Conservation (phyloP, 2,329 filamentous ascomycete genomes). For the Penicillium hesseltinei region DNA sequence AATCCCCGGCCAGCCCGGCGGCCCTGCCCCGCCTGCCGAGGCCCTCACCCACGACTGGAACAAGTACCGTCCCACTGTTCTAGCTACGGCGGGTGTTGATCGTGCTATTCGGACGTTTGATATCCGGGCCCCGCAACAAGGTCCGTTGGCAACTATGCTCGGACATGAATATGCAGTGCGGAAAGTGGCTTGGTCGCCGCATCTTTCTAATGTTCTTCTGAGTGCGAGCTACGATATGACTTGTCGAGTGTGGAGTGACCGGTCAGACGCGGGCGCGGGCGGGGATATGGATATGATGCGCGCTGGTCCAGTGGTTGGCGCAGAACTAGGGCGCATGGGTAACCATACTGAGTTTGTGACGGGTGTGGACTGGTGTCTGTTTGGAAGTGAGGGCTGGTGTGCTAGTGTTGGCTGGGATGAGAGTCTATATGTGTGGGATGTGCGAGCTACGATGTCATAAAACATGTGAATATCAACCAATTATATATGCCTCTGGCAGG, state of each 20-base stretch:
- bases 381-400: slow-evolving; percentile 93
- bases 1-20: slow-evolving; percentile 37
- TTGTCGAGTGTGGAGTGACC: slow-evolving; percentile 89
- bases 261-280: slow-evolving; percentile 44
- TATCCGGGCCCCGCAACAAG: slow-evolving; percentile 70
- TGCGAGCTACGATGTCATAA: slow-evolving; percentile 60
- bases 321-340: slow-evolving; percentile 83
- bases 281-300: slow-evolving; percentile 41
- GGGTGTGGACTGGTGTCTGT: slow-evolving; percentile 96
- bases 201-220: slow-evolving; percentile 81
- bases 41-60: slow-evolving; percentile 98
- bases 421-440: slow-evolving; percentile 87
- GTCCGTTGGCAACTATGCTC: slow-evolving; percentile 69
- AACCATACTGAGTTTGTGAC: slow-evolving; percentile 93
- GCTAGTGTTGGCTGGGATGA: slow-evolving; percentile 95
- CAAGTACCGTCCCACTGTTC: slow-evolving; percentile 82
- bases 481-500: slow-evolving; percentile 18
- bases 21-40: slow-evolving; percentile 65
- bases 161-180: slow-evolving; percentile 92
- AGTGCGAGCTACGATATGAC: slow-evolving; percentile 98
- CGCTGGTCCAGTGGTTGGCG: slow-evolving; percentile 52
- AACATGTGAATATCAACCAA: background rate
- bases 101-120: slow-evolving; percentile 85
- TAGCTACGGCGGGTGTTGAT: slow-evolving; percentile 90
- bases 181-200: slow-evolving; percentile 85